Conservation (phyloP, 192 early-diverging fungal genomes). For the Linnemannia exigua region DNA sequence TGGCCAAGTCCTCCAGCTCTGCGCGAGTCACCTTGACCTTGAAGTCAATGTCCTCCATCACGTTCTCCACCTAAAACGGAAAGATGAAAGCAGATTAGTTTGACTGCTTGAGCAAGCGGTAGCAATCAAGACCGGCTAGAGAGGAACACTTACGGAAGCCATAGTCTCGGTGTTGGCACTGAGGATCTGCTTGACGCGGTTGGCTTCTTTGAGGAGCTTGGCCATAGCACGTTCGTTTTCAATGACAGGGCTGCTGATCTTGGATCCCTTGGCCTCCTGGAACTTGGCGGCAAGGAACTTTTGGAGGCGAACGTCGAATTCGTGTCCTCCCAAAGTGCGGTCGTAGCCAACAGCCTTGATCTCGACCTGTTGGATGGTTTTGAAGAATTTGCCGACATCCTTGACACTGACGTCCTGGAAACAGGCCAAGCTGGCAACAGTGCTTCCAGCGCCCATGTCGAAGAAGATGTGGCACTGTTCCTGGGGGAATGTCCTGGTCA, state of each 20-base stretch:
- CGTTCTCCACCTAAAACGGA: conserved; percentile 77
- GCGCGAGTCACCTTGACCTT: conserved; percentile 79
- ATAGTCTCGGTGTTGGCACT: conserved; percentile 93
- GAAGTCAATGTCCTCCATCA: conserved; percentile 92
- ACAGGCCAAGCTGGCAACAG: conserved; percentile 87
- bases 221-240: conserved; percentile 87
- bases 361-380: conserved; percentile 75
- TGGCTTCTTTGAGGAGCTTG: conserved; percentile 92
- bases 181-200: conserved; percentile 95
- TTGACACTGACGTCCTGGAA: conserved; percentile 77
- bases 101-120: background rate
- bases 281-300: conserved; percentile 85
- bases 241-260: conserved; percentile 68
- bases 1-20: conserved; percentile 80
- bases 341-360: conserved; percentile 89
- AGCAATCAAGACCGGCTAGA: background rate
- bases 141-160: conserved; percentile 72
- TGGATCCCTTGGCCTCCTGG: conserved; percentile 63
- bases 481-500: conserved; percentile 73
- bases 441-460: conserved; percentile 98
- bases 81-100: background rate
- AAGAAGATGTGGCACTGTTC: conserved; percentile 90
- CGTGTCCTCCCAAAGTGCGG: conserved; percentile 87
- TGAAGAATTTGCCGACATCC: conserved; percentile 69
- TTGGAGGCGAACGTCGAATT: conserved; percentile 88